Conservation (phyloP, 306 rosid species). For the Begonia peltatifolia region DNA sequence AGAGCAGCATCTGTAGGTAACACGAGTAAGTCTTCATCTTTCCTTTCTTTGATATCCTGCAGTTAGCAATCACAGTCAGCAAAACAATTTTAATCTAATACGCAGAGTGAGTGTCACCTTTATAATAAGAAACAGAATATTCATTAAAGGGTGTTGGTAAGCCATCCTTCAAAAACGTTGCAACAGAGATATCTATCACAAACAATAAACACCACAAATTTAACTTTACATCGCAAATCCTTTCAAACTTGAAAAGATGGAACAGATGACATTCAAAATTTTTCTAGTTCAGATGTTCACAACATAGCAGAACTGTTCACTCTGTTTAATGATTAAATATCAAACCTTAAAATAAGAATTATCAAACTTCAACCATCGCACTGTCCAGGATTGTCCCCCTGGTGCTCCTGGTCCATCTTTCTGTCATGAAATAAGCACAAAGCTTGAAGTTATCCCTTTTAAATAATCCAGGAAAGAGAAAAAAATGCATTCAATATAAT, state of each 20-base stretch:
- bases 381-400: slow-evolving; percentile 99
- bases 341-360: slow-evolving; percentile 90
- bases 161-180: no score
- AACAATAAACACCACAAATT: no score
- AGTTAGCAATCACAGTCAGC: slow-evolving; percentile 15
- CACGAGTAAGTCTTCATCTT: slow-evolving; percentile 76
- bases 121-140: no score
- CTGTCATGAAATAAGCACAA: slow-evolving; percentile 27
- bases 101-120: slow-evolving; percentile 2
- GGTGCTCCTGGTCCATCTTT: slow-evolving; percentile 98
- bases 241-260: no score
- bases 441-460: not conserved
- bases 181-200: no score
- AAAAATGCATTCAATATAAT: no score
- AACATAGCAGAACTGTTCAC: no score
- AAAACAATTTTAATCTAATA: slow-evolving; percentile 9
- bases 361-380: slow-evolving; percentile 88
- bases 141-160: no score
- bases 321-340: not conserved
- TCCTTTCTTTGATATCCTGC: slow-evolving; percentile 77
- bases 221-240: no score
- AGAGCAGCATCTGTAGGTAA: slow-evolving; percentile 93
- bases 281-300: no score
- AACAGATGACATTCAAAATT: no score
- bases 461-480: no score